A percentile compares a stretch with the other conserved stretches of the same genome.
Conservation (phyloP, 352 stramenopile species). For the Thalassiosira hispida region DNA sequence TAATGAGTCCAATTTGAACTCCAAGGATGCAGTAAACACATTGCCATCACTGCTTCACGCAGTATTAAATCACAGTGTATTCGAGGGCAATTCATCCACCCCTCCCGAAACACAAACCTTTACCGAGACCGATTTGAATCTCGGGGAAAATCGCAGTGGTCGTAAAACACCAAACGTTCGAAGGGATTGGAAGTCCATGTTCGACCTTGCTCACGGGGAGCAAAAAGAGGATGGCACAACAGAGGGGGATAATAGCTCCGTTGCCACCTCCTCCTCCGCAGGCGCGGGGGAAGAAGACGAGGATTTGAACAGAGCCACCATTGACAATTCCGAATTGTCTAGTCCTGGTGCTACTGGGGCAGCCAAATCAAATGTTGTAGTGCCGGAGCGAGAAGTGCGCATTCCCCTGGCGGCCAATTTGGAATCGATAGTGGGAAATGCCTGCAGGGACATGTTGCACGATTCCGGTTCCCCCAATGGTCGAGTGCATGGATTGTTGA, state of each 20-base stretch:
- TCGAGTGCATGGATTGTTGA: constrained; percentile 56
- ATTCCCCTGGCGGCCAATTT: constrained; percentile 42
- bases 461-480: constrained; percentile 8
- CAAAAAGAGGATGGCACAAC: constrained; percentile 6
- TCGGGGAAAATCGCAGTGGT: no score
- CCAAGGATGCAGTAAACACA: constrained; percentile 18
- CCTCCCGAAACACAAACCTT: neutral
- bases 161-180: neutral
- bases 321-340: neutral
- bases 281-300: neutral
- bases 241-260: constrained; percentile 11
- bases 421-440: constrained; percentile 64
- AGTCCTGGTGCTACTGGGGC: neutral
- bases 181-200: constrained; percentile 39
- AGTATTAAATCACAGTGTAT: constrained; percentile 49
- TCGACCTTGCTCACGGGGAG: neutral
- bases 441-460: constrained; percentile 30
- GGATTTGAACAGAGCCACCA: neutral
- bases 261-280: neutral
- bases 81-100: constrained; percentile 13
- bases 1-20: neutral
- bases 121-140: no score
- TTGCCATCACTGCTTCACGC: constrained; percentile 44
- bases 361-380: neutral
- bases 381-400: neutral